Conservation (phyloP, 1,284 basidiomycete species). For the Marasmius oreades region DNA sequence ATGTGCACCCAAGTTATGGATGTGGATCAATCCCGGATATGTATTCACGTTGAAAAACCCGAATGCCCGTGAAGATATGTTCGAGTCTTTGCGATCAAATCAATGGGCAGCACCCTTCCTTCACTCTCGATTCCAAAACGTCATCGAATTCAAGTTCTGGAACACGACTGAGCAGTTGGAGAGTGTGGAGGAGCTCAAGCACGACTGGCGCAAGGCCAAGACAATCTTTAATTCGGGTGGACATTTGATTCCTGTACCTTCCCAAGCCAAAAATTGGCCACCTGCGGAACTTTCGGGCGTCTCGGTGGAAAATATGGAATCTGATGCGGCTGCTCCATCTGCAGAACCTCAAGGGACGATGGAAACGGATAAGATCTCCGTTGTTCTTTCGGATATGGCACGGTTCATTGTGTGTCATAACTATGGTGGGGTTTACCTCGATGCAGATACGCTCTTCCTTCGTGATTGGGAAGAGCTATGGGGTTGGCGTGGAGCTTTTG, state of each 20-base stretch:
- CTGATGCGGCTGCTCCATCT: neutral
- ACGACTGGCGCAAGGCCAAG: constrained; percentile 71
- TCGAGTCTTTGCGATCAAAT: constrained; percentile 62
- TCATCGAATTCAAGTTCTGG: constrained; percentile 86
- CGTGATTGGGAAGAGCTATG: constrained; percentile 90
- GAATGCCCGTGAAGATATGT: constrained; percentile 65
- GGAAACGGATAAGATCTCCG: constrained; percentile 64
- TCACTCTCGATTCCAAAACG: constrained; percentile 76
- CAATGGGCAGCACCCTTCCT: constrained; percentile 87
- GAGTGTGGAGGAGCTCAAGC: constrained; percentile 69
- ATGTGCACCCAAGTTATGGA: constrained; percentile 79
- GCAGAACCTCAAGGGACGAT: constrained; percentile 22
- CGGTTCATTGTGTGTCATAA: constrained; percentile 84
- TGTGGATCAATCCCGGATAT: constrained; percentile 85
- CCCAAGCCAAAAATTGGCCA: constrained; percentile 28
- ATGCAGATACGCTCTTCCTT: constrained; percentile 83
- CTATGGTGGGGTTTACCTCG: constrained; percentile 84
- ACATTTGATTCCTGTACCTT: constrained; percentile 49
- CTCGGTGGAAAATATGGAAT: constrained; percentile 9
- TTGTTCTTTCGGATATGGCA: constrained; percentile 85
- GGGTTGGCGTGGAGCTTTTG: constrained; percentile 86
- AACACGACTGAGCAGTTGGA: constrained; percentile 89
- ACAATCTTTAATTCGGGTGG: constrained; percentile 79
- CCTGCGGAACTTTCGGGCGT: constrained; percentile 25
- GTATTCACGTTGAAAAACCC: constrained; percentile 72